A percentile compares a stretch with the other conserved stretches of the same genome.
Conservation (phyloP, 2,329 filamentous ascomycete genomes). For the Aureobasidium melanogenum region DNA sequence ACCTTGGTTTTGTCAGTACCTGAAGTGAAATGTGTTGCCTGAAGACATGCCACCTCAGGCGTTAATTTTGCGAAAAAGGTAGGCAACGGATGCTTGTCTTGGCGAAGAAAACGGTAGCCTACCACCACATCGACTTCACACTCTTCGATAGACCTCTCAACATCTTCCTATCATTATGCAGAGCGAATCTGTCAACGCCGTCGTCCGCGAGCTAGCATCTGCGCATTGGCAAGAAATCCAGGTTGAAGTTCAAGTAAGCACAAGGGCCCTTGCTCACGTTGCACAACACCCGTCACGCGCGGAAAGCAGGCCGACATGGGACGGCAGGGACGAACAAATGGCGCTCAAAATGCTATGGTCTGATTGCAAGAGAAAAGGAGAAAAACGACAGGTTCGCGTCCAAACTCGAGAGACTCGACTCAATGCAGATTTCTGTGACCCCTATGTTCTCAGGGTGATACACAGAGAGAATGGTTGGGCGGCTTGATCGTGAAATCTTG, state of each 20-base stretch:
- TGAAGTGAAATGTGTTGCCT: no score
- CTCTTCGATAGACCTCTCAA: not conserved
- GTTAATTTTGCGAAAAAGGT: not conserved
- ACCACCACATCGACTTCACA: not conserved
- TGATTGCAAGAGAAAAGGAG: not conserved
- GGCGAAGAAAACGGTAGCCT: not conserved
- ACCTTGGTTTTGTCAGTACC: no score
- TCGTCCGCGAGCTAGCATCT: conserved; percentile 6
- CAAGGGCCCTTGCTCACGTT: conserved; percentile 1
- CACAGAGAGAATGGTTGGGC: not conserved
- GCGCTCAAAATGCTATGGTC: not conserved
- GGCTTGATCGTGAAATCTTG: conserved; percentile 4
- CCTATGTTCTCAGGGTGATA: not conserved
- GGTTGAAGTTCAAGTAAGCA: not conserved
- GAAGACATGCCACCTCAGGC: no score
- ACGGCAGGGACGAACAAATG: not conserved
- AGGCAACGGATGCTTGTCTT: not conserved
- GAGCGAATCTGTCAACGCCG: not conserved
- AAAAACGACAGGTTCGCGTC: conserved; percentile 5
- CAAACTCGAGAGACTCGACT: conserved; percentile 5
- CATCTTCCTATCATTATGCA: conserved; percentile 2
- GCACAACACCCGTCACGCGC: conserved; percentile 4
- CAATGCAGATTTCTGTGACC: not conserved
- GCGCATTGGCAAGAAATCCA: not conserved
- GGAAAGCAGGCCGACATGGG: not conserved